phyloP scores from a whole-genome alignment of 1,284 basidiomycete species.

The Malassezia psittaci region DNA sequence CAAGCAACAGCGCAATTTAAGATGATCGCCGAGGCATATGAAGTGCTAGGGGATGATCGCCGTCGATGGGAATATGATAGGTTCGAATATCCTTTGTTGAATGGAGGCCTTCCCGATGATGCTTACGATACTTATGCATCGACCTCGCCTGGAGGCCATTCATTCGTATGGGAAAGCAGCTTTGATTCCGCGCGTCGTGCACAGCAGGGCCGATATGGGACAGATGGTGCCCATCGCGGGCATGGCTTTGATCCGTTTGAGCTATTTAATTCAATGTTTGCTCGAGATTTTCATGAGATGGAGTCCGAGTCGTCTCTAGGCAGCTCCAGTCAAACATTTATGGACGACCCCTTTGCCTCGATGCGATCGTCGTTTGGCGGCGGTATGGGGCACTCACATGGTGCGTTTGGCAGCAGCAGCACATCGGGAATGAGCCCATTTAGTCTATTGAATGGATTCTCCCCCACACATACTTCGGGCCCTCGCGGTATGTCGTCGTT shows the following conservation, averaged over 20 bases:
- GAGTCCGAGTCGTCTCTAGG: slow-evolving; percentile 7
- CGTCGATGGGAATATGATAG: slow-evolving; percentile 32
- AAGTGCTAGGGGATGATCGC: slow-evolving; percentile 30
- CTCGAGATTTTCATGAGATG: slow-evolving; percentile 19
- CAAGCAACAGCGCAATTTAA: slow-evolving; percentile 36
- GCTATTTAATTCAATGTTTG: slow-evolving; percentile 43
- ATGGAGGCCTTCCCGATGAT: slow-evolving; percentile 24
- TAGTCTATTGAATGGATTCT: slow-evolving; percentile 5
- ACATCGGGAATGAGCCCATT: neutral
- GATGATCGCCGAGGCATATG: slow-evolving; percentile 37
- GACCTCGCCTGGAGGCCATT: slow-evolving; percentile 13
- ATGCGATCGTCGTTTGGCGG: neutral
- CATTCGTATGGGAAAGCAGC: slow-evolving; percentile 38
- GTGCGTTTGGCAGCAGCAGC: neutral
- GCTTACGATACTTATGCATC: slow-evolving; percentile 20
- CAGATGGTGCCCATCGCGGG: slow-evolving; percentile 16
- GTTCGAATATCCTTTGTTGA: slow-evolving; percentile 15
- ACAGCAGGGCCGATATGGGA: slow-evolving; percentile 23
- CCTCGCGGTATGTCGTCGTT: neutral
- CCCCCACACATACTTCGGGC: slow-evolving; percentile 8
- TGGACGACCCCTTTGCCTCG: slow-evolving; percentile 3
- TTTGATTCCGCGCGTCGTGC: slow-evolving; percentile 38
- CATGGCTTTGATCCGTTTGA: slow-evolving; percentile 31
- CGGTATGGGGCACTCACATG: neutral
- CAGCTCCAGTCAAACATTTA: neutral